These are phyloP conservation scores for Beta macrorhiza DNA, from an alignment of 179 eudicot genomes.

Conservation along the genomic window DNA sequence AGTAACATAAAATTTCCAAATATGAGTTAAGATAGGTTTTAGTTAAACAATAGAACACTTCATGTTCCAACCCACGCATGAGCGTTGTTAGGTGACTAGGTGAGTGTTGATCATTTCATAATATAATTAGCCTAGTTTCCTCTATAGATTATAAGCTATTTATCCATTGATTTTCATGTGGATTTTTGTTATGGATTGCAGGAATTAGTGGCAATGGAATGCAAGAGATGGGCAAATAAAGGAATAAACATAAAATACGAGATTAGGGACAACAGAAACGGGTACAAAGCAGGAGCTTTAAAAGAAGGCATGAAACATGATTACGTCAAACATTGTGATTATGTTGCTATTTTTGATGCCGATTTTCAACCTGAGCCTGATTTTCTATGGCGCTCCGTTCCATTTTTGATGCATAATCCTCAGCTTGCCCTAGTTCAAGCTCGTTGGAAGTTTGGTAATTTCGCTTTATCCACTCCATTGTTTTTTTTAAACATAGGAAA, in stretches of 20 bases:
- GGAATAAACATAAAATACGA: slow-evolving; percentile 78
- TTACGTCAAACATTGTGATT: slow-evolving; percentile 68
- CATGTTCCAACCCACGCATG: no score
- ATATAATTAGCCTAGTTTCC: no score
- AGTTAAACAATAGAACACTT: no score
- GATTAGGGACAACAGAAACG: slow-evolving; percentile 65
- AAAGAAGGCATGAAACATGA: slow-evolving; percentile 69
- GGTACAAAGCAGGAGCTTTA: slow-evolving; percentile 86
- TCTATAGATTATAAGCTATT: no score
- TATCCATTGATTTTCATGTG: neutral
- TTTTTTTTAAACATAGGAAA: no score
- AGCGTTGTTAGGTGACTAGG: no score
- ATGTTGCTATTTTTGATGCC: slow-evolving; percentile 77
- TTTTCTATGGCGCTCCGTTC: slow-evolving; percentile 61
- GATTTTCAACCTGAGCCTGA: slow-evolving; percentile 91
- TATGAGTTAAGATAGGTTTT: no score
- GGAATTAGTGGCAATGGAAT: slow-evolving; percentile 73
- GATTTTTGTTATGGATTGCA: slow-evolving; percentile 18
- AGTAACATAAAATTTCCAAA: no score
- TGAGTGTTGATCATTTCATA: no score
- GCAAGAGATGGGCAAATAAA: slow-evolving; percentile 73
- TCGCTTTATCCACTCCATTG: neutral
- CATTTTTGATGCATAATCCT: slow-evolving; percentile 65
- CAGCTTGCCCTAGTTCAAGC: slow-evolving; percentile 78
- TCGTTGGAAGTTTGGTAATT: slow-evolving; percentile 80